These are phyloP conservation scores for Pyrenochaeta sp. DNA, from an alignment of 2,329 filamentous ascomycete genomes.

Conservation along the genomic window DNA sequence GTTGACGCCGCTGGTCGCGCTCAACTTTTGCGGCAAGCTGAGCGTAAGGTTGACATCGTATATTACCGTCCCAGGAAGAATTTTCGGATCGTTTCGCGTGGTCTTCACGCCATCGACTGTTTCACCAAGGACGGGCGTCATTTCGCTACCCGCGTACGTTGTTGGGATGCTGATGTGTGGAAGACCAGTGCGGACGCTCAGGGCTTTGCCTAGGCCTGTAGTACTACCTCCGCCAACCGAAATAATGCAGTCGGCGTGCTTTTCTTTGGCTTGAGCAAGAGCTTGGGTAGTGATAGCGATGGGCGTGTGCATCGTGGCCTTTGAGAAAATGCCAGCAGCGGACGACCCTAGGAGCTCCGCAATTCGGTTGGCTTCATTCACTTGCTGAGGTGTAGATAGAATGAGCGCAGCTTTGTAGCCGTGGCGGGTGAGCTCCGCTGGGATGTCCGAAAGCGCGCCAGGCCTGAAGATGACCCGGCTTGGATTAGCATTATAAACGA, in stretches of 20 bases:
- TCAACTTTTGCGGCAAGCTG: slow-evolving; percentile 62
- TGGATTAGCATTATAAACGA: background rate
- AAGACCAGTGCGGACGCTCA: slow-evolving; percentile 41
- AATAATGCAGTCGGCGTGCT: slow-evolving; percentile 63
- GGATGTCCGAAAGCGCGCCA: background rate
- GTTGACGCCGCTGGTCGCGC: slow-evolving; percentile 68
- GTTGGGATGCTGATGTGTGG: slow-evolving; percentile 46
- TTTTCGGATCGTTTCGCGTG: slow-evolving; percentile 64
- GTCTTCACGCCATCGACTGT: slow-evolving; percentile 66
- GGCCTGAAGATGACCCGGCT: background rate
- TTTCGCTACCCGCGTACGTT: slow-evolving; percentile 57
- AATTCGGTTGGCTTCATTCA: too few relatives aligned
- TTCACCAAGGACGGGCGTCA: slow-evolving; percentile 71
- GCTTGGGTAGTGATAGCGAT: slow-evolving; percentile 65
- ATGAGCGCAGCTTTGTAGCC: slow-evolving; percentile 19
- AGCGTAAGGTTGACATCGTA: slow-evolving; percentile 71
- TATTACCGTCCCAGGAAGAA: slow-evolving; percentile 67
- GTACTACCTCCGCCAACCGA: slow-evolving; percentile 69
- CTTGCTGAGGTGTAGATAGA: slow-evolving; percentile 33
- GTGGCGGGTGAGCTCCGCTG: background rate
- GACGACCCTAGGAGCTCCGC: background rate
- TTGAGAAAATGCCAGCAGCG: slow-evolving; percentile 58
- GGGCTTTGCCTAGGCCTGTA: slow-evolving; percentile 61
- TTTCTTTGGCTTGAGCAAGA: slow-evolving; percentile 54
- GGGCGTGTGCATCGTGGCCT: slow-evolving; percentile 71